Percentiles rank a stretch among this genome's conserved stretches.
These are phyloP conservation scores for Fusarium sarcochroum DNA, from an alignment of 2,329 filamentous ascomycete genomes.

Conservation along the genomic window DNA sequence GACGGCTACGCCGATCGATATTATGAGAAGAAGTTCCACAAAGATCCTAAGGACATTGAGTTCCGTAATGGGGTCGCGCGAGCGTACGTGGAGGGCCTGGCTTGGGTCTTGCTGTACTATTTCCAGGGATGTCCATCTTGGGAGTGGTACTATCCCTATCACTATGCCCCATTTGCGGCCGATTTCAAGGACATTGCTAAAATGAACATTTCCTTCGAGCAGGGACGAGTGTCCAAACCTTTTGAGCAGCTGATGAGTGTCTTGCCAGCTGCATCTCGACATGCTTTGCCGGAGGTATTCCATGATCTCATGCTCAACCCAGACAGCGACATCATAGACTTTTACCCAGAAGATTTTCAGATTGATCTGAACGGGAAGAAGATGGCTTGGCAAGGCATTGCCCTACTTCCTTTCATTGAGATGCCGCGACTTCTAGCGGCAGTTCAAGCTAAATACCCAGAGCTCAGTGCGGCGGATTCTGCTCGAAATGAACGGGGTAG, in stretches of 20 bases:
- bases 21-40: conserved; percentile 96
- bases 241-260: conserved; percentile 99
- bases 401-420: conserved; percentile 94
- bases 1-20: conserved; percentile 95
- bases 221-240: conserved; percentile 87
- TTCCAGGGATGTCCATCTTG: conserved; percentile 98
- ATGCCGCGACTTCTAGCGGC: conserved; percentile 87
- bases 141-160: conserved; percentile 99
- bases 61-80: conserved; percentile 91
- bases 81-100: conserved; percentile 93
- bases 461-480: conserved; percentile 81
- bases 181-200: conserved; percentile 90
- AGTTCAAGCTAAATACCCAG: conserved; percentile 85
- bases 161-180: conserved; percentile 96
- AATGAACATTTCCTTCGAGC: conserved; percentile 84
- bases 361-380: conserved; percentile 98
- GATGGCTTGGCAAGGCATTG: conserved; percentile 97
- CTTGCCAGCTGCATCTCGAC: conserved; percentile 90
- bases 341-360: conserved; percentile 95
- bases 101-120: conserved; percentile 97
- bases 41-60: conserved; percentile 82
- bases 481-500: conserved; percentile 84
- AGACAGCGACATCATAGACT: conserved; percentile 94
- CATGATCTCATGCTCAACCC: conserved; percentile 90
- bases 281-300: conserved; percentile 90